Conservation (phyloP, 805 yeast genomes). For the Torulaspora delbrueckii region DNA sequence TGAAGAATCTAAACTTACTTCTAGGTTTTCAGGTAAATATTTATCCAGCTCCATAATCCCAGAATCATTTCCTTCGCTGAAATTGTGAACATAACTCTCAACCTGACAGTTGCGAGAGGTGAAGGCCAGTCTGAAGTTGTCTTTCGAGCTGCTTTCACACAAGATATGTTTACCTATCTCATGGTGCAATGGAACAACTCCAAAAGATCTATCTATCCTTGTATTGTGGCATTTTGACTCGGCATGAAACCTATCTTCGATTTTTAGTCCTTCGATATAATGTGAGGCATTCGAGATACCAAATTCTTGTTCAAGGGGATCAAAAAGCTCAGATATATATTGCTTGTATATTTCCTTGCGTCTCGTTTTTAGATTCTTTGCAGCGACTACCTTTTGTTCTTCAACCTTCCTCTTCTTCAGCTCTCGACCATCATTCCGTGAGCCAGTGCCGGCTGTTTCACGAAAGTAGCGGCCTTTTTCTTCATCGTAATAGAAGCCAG, state of each 20-base stretch:
- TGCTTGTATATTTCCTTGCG: constrained; percentile 3
- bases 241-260: constrained; percentile 1
- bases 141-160: neutral
- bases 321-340: neutral
- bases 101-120: neutral
- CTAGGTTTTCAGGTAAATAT: neutral
- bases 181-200: constrained; percentile 2
- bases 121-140: neutral
- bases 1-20: neutral
- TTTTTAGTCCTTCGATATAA: constrained; percentile 5
- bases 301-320: constrained; percentile 10
- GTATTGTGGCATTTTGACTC: neutral
- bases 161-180: neutral
- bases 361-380: neutral
- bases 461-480: constrained; percentile 26
- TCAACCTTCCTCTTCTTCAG: constrained; percentile 12
- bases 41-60: neutral
- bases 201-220: constrained; percentile 3
- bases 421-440: constrained; percentile 8
- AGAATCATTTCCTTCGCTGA: neutral
- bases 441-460: neutral
- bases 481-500: constrained; percentile 30
- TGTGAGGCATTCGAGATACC: neutral
- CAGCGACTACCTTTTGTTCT: constrained; percentile 1
- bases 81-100: neutral